These are phyloP conservation scores for Erysimum pusillum DNA, from an alignment of 441 rosid genomes.

Conservation along the genomic window DNA sequence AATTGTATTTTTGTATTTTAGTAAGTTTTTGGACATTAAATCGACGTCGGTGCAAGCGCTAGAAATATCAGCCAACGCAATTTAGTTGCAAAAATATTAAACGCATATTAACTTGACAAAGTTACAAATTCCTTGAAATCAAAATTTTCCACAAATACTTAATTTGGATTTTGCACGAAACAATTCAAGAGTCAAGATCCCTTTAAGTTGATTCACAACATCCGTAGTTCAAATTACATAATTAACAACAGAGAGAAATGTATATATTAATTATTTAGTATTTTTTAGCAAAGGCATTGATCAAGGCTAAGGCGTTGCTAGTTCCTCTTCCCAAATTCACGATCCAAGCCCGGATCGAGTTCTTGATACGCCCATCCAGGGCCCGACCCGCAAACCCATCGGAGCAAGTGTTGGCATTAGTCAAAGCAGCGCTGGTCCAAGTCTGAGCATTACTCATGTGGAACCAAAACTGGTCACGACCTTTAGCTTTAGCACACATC, in stretches of 20 bases:
- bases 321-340: conserved; percentile 69
- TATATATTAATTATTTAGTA: conserved; percentile 25
- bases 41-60: not conserved
- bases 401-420: conserved; percentile 78
- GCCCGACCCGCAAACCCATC: conserved; percentile 78
- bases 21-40: not conserved
- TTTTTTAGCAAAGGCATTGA: conserved; percentile 64
- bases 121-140: not conserved
- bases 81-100: not conserved
- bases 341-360: conserved; percentile 55
- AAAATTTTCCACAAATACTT: not conserved
- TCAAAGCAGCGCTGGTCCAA: conserved; percentile 91
- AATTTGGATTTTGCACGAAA: not conserved
- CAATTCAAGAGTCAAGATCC: not conserved
- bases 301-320: conserved; percentile 81
- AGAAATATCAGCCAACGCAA: conserved; percentile 4
- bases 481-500: conserved; percentile 54
- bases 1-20: not conserved
- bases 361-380: conserved; percentile 69
- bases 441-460: conserved; percentile 84
- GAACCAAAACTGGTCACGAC: conserved; percentile 64
- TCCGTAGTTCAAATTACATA: conserved; percentile 4
- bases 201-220: not conserved
- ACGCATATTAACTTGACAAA: not conserved
- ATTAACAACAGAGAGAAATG: conserved; percentile 3